phyloP scores from a whole-genome alignment of 345 rosid species.

The Aegle marmelos region DNA sequence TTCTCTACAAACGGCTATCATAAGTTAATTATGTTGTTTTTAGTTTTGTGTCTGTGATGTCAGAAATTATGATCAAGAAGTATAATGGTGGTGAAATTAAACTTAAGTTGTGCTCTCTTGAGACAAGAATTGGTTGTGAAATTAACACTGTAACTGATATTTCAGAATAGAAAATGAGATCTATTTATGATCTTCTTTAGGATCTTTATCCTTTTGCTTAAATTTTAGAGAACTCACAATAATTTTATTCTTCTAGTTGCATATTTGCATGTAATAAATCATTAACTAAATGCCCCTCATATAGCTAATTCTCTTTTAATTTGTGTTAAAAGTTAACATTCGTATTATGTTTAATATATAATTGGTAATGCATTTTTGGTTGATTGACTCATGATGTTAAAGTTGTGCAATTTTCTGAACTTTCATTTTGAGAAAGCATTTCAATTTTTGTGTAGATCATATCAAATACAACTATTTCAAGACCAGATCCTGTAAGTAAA shows the following conservation, averaged over 20 bases:
- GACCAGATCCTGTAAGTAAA: conserved; percentile 63
- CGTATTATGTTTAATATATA: background rate
- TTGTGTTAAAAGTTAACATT: conserved; percentile 1
- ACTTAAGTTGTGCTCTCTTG: background rate
- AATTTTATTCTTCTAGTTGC: background rate
- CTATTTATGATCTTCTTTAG: background rate
- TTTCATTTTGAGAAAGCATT: background rate
- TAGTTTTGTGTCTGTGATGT: background rate
- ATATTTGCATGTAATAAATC: background rate
- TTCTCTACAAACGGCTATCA: background rate
- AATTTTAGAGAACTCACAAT: background rate
- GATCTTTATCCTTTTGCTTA: background rate
- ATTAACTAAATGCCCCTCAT: background rate
- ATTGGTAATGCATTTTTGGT: background rate
- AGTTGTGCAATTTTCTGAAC: background rate
- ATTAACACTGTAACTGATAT: background rate
- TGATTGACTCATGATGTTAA: background rate
- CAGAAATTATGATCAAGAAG: background rate
- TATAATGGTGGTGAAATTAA: background rate
- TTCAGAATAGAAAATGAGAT: background rate
- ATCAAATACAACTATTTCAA: conserved; percentile 87
- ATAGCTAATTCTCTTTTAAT: background rate
- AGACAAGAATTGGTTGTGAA: background rate
- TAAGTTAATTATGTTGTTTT: background rate
- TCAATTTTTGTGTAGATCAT: conserved; percentile 52